Evolutionary conservation across 345 rosid genomes (phyloP).

Genomic region (Adansonia digitata): DNA sequence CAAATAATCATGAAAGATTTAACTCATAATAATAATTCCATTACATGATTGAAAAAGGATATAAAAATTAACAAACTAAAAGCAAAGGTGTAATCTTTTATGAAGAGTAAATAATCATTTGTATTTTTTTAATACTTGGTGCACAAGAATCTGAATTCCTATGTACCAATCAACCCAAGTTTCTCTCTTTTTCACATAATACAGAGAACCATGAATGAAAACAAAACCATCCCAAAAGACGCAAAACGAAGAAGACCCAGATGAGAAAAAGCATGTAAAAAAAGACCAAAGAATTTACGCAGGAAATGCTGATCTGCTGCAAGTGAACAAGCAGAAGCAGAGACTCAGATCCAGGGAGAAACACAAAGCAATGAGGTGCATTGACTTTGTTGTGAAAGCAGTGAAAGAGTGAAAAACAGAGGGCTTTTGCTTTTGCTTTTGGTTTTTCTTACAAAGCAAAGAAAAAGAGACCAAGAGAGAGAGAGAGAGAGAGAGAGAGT

Average conservation of each 20-base stretch:
- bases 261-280: constrained; percentile 13
- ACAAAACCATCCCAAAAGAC: background rate
- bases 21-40: background rate
- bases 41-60: background rate
- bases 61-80: background rate
- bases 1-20: background rate
- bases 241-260: constrained; percentile 10
- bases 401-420: background rate
- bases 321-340: constrained; percentile 6
- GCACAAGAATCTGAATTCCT: constrained; percentile 15
- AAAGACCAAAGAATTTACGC: background rate
- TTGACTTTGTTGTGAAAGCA: constrained; percentile 27
- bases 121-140: background rate
- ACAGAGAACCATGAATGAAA: constrained; percentile 4
- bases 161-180: constrained; percentile 10
- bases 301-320: constrained; percentile 12
- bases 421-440: too few relatives aligned
- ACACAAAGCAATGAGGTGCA: constrained; percentile 27
- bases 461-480: background rate
- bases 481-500: background rate
- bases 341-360: constrained; percentile 20
- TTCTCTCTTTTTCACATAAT: background rate
- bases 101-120: background rate
- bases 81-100: constrained; percentile 5
- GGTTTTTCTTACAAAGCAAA: constrained; percentile 4